Conservation (phyloP, 108 stramenopile species). For the Cyclotella choctawhatcheeana region DNA sequence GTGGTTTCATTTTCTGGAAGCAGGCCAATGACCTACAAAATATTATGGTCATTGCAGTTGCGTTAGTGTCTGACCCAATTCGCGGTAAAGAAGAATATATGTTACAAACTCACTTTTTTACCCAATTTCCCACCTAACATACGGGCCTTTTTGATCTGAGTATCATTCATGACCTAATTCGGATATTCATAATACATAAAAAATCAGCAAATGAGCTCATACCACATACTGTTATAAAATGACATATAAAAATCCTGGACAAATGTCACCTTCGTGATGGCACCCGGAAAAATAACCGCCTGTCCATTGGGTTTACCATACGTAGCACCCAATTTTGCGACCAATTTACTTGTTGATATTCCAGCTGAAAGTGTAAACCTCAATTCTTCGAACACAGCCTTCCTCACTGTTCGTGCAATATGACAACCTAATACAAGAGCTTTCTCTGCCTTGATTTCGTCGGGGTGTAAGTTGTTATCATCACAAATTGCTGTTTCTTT, state of each 20-base stretch:
- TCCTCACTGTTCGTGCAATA: constrained; percentile 61
- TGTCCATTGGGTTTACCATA: constrained; percentile 91
- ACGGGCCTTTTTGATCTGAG: constrained; percentile 75
- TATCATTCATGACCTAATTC: constrained; percentile 61
- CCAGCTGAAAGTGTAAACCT: constrained; percentile 86
- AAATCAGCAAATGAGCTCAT: background rate
- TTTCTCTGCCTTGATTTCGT: constrained; percentile 28
- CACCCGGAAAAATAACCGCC: constrained; percentile 68
- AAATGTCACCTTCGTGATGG: constrained; percentile 44
- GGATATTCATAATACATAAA: no score
- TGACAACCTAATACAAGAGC: constrained; percentile 60
- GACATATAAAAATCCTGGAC: background rate
- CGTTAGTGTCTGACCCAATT: no score
- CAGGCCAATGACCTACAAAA: constrained; percentile 34
- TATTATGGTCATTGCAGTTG: background rate
- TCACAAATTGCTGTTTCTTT: constrained; percentile 43
- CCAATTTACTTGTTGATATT: constrained; percentile 77
- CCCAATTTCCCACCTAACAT: constrained; percentile 89
- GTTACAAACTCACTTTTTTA: constrained; percentile 42
- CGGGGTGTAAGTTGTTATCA: constrained; percentile 2
- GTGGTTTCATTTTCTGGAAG: constrained; percentile 49
- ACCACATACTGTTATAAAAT: no score
- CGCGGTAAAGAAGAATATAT: background rate
- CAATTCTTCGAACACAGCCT: constrained; percentile 59
- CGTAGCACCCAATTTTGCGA: constrained; percentile 85